Evolutionary conservation across 441 rosid genomes (phyloP), one percentile per base, ranked within the genome.

Genomic region (Populus tomentosa): DNA sequence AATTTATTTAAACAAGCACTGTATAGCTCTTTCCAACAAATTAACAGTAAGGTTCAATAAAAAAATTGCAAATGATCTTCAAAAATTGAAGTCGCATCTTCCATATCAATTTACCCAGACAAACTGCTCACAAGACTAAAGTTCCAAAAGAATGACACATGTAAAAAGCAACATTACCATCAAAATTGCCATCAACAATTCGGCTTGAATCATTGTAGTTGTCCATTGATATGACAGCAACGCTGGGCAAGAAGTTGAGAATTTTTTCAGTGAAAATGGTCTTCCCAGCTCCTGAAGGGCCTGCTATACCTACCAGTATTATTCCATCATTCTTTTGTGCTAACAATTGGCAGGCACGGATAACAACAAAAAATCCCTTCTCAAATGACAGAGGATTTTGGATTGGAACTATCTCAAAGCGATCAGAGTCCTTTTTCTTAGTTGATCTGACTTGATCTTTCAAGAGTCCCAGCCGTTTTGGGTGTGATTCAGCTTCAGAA

Each of bases 231-330:
- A 96, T 90, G 75, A 92, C 95, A 67, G 95, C 98, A 81, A 96
- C 86, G 81, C 93, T 93, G 24, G 99, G 98, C 89, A 94, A 76
- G 75, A 94, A 96, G 77, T 85, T 89, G 77, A 88, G 86, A 38
- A 94, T 91, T 94, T 94, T 96, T 82, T 96, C 98, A 4, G 99
- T 89, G 62, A 96, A 90, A 21, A 96, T 87, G 10, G 98, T 90
- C 91, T 96, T 96, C 76, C 98, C 99, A 11, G 98, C 98, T 76
- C 99, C 99, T 80, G 99, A 94, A 80, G 98, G 98, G 46, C 99
- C 99, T 21, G 99, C 99, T 73, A 96, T 80, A 23, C 98, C 98
- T 75, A 94, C 88, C 89, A 94, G 69, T 77, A 89, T 83, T 6
- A 96, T 90, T 81, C 98, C 97, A 69, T 93, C 93, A 77, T 91